Conservation (phyloP, 208 protist genomes). For the Crithidia acanthocephali region DNA sequence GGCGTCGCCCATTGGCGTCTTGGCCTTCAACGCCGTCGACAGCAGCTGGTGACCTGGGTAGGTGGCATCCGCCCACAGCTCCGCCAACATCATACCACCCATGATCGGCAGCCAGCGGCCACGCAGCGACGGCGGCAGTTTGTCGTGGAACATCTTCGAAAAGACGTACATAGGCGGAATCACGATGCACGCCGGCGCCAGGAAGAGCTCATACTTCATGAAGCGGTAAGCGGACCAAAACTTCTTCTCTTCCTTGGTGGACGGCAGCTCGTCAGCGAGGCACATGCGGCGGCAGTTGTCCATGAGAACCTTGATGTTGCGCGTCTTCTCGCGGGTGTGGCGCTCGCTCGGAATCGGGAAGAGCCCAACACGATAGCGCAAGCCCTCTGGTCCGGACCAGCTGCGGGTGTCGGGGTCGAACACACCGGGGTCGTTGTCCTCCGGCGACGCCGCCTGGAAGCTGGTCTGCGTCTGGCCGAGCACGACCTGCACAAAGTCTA, state of each 20-base stretch:
- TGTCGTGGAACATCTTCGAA: slow-evolving; percentile 80
- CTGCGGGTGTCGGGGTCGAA: slow-evolving; percentile 77
- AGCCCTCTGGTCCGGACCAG: slow-evolving; percentile 76
- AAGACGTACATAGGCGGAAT: slow-evolving; percentile 88
- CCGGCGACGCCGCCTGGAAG: slow-evolving; percentile 64
- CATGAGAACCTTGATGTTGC: slow-evolving; percentile 92
- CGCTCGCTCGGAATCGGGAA: slow-evolving; percentile 85
- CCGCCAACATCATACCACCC: slow-evolving; percentile 64
- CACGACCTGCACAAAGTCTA: slow-evolving; percentile 80
- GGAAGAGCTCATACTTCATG: slow-evolving; percentile 89
- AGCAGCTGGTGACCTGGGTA: slow-evolving; percentile 88
- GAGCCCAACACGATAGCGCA: slow-evolving; percentile 85
- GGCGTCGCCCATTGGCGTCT: slow-evolving; percentile 91
- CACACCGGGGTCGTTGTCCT: slow-evolving; percentile 56
- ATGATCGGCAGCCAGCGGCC: slow-evolving; percentile 79
- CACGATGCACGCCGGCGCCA: slow-evolving; percentile 77
- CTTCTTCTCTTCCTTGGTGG: slow-evolving; percentile 82
- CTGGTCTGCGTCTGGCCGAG: slow-evolving; percentile 70
- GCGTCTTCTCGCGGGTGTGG: slow-evolving; percentile 76
- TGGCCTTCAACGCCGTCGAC: slow-evolving; percentile 73
- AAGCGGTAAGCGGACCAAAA: slow-evolving; percentile 91
- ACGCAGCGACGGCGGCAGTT: slow-evolving; percentile 57
- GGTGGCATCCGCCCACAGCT: slow-evolving; percentile 84
- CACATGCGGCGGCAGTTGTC: slow-evolving; percentile 89
- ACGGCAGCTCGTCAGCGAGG: slow-evolving; percentile 82